Base-by-base conservation (phyloP, 2,329 filamentous ascomycete genomes). In the Venturiaceae sp. region DNA sequence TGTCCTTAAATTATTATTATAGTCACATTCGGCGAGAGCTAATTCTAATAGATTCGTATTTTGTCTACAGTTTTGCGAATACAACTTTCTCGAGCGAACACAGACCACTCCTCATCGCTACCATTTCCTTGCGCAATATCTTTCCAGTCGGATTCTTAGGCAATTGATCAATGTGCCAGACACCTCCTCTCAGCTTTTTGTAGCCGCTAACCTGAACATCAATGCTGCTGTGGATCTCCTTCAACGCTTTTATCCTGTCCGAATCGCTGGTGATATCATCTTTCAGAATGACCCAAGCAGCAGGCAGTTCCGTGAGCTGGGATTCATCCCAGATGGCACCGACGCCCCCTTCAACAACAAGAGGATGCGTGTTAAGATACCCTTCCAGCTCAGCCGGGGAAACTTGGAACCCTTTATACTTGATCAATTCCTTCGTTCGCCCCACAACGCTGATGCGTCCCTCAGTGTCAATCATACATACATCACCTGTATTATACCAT, bases 401-500 rank as follows among this genome's bases (percentile, higher is more conserved):
- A 3, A 75, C 69, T 54, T 75, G 72, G 60, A 75, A 74, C 4
- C 71, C 72, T 55, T 75, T 74, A 63, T 74, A 75, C 61, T 75
- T 75, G 62, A 75, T 73, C 19, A 75, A 58, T 30, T 75, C 72
- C 56, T 75, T 75, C 2, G 71, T 72, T 1, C 73, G 63, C 1
- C 72, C 73, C 8, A 74, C 68, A 13, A 75, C 68, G 37, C 64
- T 69, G 5, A 75, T 58, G 3, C 65, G 62, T 1, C 71, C 71
- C 1, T 69, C 46, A 0, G 58, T 55, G 57, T 72, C 70, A 33
- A 74, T 67, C 1, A 63, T 69, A 50, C 74, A 75, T 1, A 78
- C 71, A 58, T 79, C 76, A 50, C 44, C 44, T 0, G 76, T 79
- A 52, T 74, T 74, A 56, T 75, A 75, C 75, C 75, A 78, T 0